Conservation (phyloP, 805 yeast genomes). For the Wickerhamiella occidentalis region DNA sequence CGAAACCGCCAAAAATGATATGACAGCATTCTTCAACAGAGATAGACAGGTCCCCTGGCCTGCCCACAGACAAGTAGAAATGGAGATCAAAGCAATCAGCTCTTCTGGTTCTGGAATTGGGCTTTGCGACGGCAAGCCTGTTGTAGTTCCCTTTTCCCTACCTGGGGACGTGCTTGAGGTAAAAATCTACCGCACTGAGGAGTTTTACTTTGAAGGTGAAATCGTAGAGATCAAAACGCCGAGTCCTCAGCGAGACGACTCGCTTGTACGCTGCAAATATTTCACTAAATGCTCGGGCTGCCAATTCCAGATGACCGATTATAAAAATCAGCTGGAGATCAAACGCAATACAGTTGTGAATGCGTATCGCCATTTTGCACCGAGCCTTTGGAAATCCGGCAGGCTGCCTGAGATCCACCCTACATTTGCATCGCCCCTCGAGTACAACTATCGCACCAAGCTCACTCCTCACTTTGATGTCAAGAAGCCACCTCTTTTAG, state of each 20-base stretch:
- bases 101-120: conserved; percentile 88
- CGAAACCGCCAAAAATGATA: conserved; percentile 50
- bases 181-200: conserved; percentile 67
- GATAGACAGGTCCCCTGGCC: conserved; percentile 30
- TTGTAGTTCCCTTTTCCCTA: conserved; percentile 71
- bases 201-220: conserved; percentile 63
- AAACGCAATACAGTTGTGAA: conserved; percentile 65
- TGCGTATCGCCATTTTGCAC: conserved; percentile 65
- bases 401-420: conserved; percentile 46
- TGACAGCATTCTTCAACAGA: conserved; percentile 46
- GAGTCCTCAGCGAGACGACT: conserved; percentile 41
- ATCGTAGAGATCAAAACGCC: conserved; percentile 39
- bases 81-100: conserved; percentile 44
- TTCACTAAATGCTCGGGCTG: conserved; percentile 93
- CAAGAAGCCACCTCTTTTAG: conserved; percentile 31
- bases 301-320: conserved; percentile 73
- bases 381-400: conserved; percentile 26
- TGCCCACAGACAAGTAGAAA: conserved; percentile 50
- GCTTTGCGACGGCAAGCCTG: conserved; percentile 55
- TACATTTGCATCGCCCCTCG: conserved; percentile 66
- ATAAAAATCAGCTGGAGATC: conserved; percentile 56
- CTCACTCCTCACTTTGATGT: conserved; percentile 90
- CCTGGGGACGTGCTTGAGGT: conserved; percentile 73
- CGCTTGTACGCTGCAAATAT: conserved; percentile 60
- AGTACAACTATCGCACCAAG: conserved; percentile 75